Conservation (phyloP, 225 moss, liverwort and hornwort species). For the Sphagnum contortum region DNA sequence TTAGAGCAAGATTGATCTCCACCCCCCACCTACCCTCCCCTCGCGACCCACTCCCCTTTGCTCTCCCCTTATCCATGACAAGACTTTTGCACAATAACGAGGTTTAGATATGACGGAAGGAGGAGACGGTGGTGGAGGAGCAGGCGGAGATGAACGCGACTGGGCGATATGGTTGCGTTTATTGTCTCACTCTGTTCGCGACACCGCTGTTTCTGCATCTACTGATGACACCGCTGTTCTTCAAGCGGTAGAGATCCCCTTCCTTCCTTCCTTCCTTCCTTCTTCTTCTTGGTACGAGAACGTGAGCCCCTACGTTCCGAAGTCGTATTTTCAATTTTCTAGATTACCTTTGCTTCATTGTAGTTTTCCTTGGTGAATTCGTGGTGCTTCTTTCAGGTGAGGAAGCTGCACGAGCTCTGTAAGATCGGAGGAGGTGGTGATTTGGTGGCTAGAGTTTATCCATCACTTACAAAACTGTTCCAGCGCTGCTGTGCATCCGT, state of each 20-base stretch:
- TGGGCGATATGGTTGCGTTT: constrained; percentile 72
- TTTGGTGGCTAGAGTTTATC: constrained; percentile 71
- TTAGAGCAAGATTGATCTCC: too few species aligned
- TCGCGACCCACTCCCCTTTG: too few species aligned
- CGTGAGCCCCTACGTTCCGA: too few species aligned
- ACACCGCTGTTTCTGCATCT: constrained; percentile 37
- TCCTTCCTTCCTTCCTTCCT: not conserved
- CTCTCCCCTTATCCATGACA: too few species aligned
- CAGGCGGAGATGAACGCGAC: constrained; percentile 31
- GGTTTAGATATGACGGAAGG: not conserved
- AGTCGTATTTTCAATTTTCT: too few species aligned
- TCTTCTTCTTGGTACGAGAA: not conserved
- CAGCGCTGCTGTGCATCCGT: constrained; percentile 60
- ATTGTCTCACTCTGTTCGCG: constrained; percentile 74
- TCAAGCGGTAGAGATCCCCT: constrained; percentile 38
- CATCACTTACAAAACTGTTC: constrained; percentile 63
- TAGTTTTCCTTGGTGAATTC: too few species aligned
- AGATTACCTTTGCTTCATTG: too few species aligned
- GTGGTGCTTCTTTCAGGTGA: constrained; percentile 27
- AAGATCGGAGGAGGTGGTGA: constrained; percentile 59
- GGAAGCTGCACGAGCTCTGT: constrained; percentile 51
- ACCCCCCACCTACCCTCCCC: too few species aligned
- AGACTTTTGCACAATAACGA: too few species aligned
- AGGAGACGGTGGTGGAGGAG: constrained; percentile 22
- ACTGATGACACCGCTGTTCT: constrained; percentile 61